Evolutionary conservation across 108 stramenopile genomes (phyloP).

Genomic region (Poteriospumella lacustris): DNA sequence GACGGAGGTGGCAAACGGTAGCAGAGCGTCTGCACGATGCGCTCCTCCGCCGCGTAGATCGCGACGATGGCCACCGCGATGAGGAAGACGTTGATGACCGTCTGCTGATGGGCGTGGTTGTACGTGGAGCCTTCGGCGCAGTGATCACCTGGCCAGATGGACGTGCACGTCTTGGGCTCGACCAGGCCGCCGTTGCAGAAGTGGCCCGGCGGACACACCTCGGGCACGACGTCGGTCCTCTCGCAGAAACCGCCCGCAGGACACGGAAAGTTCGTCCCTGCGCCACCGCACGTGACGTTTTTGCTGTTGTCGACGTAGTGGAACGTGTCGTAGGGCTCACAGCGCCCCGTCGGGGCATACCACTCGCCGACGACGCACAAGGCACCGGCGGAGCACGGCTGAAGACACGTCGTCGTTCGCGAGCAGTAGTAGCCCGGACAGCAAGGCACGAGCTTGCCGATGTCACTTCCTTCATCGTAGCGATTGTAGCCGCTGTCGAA

Average conservation of each 20-base stretch:
- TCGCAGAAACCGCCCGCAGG: not conserved
- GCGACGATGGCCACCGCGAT: not conserved
- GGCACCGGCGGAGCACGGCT: not conserved
- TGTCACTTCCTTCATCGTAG: not conserved
- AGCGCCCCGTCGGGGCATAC: not conserved
- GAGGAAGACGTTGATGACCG: not conserved
- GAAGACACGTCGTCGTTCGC: not conserved
- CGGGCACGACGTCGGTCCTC: not conserved
- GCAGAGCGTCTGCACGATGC: not conserved
- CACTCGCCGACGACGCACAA: not conserved
- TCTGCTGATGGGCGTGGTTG: not conserved
- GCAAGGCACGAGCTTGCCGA: not conserved
- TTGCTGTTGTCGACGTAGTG: not conserved
- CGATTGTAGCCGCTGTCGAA: not conserved
- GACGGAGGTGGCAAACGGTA: not conserved
- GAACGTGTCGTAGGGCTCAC: not conserved
- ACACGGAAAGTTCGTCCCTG: not conserved
- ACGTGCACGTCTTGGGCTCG: not conserved
- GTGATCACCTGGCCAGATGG: not conserved
- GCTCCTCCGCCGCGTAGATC: not conserved
- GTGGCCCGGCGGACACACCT: not conserved
- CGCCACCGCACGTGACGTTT: not conserved
- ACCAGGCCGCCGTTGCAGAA: not conserved
- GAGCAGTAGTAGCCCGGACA: not conserved
- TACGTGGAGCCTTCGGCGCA: too few relatives aligned